These are phyloP conservation scores for Usnea hakonensis DNA, from an alignment of 495 filamentous ascomycete species.

Conservation along the genomic window DNA sequence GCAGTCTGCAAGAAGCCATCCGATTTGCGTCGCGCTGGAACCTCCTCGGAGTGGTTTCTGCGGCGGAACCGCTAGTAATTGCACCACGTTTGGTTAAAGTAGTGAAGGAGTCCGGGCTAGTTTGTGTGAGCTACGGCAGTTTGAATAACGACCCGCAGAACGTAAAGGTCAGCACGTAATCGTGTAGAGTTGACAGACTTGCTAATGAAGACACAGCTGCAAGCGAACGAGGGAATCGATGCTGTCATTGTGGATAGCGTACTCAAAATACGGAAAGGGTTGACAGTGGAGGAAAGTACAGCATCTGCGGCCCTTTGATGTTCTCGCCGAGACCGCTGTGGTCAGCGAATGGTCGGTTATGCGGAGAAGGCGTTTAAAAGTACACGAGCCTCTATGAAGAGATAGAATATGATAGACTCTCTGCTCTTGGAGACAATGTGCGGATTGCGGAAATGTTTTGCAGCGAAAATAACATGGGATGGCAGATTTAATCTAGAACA, in stretches of 20 bases:
- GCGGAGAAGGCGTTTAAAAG: too few species aligned
- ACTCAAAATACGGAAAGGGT: slow-evolving; percentile 67
- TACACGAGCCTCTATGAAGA: neutral
- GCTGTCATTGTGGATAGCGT: slow-evolving; percentile 95
- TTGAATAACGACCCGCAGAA: slow-evolving; percentile 80
- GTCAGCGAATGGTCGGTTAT: neutral
- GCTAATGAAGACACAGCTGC: slow-evolving; percentile 48
- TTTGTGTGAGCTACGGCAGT: slow-evolving; percentile 90
- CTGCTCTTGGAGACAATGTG: too few species aligned
- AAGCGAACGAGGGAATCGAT: slow-evolving; percentile 93
- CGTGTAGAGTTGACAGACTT: neutral
- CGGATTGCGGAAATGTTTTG: too few species aligned
- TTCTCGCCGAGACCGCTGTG: neutral
- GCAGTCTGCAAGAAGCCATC: slow-evolving; percentile 88
- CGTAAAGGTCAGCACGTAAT: slow-evolving; percentile 58
- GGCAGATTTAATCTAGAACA: too few species aligned
- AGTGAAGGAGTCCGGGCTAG: slow-evolving; percentile 89
- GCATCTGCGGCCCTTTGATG: neutral
- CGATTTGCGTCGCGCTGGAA: slow-evolving; percentile 94
- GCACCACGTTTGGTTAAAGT: slow-evolving; percentile 87
- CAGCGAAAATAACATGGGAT: too few species aligned
- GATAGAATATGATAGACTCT: neutral
- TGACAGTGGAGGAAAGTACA: slow-evolving; percentile 36
- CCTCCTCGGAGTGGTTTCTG: slow-evolving; percentile 78
- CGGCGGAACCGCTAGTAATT: slow-evolving; percentile 75